Evolutionary conservation across 169 alveolate species (phyloP), one percentile per base, ranked within the genome.

Genomic region (Plasmodium reichenowi): DNA sequence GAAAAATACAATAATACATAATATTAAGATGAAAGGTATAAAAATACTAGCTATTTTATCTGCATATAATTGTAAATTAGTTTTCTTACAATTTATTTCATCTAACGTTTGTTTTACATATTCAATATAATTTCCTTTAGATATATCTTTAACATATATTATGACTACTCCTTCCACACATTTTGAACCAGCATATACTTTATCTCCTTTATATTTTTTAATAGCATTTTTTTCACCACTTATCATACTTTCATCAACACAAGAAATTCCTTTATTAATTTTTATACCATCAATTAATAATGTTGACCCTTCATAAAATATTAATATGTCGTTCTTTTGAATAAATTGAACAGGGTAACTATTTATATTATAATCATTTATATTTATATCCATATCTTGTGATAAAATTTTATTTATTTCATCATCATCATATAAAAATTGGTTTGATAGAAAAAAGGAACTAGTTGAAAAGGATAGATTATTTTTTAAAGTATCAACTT

Each of bases 101-200:
- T 80, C 90, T 80, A 80, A 80, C 3, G 72, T 66, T 67, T 80
- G 67, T 50, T 66, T 80, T 22, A 80, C 50, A 80, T 80, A 80
- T 67, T 80, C 90, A 48, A 80, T 67, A 56, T 80, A 80, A 22
- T 80, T 80, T 50, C 90, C 80, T 59, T 80, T 80, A 6, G 90
- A 67, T 50, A 80, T 68, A 43, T 80, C 75, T 3, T 67, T 26
- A 67, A 80, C 58, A 68, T 67, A 80, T 54, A 80, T 17, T 10
- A 80, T 54, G 32, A 67, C 43, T 10, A 80, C 32, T 29, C 90
- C 90, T 59, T 67, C 83, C 1, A 68, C 38, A 80, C 90, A 80
- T 66, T 80, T 80, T 62, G 90, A 80, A 13, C 90, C 90, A 32
- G 90, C 90, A 80, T 80, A 80, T 80, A 80, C 68, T 67, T 67